Percentiles rank a stretch among this genome's conserved stretches.
These are phyloP conservation scores for Boletellus sp. DNA, from an alignment of 768 basidiomycete genomes.

Conservation along the genomic window DNA sequence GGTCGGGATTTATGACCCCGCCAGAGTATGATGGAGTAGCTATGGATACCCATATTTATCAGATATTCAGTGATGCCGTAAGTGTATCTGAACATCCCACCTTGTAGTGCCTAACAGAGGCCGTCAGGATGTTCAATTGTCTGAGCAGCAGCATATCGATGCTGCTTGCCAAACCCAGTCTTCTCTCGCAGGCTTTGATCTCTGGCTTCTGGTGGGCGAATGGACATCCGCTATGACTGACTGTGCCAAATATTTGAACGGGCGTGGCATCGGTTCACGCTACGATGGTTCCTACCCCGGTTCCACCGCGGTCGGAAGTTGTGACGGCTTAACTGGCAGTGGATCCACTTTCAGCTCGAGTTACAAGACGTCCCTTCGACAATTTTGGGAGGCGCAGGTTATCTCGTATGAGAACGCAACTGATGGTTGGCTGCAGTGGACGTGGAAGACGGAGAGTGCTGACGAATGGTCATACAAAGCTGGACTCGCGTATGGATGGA, in stretches of 20 bases:
- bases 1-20: conserved; percentile 58
- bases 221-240: conserved; percentile 79
- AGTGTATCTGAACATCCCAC: conserved; percentile 19
- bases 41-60: conserved; percentile 79
- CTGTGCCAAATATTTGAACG: conserved; percentile 64
- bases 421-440: conserved; percentile 79
- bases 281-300: conserved; percentile 64
- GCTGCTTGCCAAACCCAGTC: conserved; percentile 50
- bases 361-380: conserved; percentile 79
- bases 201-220: conserved; percentile 87
- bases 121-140: conserved; percentile 43
- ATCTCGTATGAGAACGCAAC: conserved; percentile 60
- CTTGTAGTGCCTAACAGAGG: neutral
- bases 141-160: conserved; percentile 53
- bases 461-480: conserved; percentile 91
- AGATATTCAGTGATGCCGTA: conserved; percentile 63
- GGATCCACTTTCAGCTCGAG: conserved; percentile 66
- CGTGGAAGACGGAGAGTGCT: conserved; percentile 79
- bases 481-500: conserved; percentile 79
- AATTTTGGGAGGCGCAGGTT: conserved; percentile 84
- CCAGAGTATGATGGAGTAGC: conserved; percentile 60
- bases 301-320: conserved; percentile 68
- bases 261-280: conserved; percentile 66
- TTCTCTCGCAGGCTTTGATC: conserved; percentile 48
- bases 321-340: conserved; percentile 68